A percentile compares a stretch with the other conserved stretches of the same genome.
phyloP scores from a whole-genome alignment of 2,329 filamentous ascomycete genomes.

The Trichoderma polysporum region DNA sequence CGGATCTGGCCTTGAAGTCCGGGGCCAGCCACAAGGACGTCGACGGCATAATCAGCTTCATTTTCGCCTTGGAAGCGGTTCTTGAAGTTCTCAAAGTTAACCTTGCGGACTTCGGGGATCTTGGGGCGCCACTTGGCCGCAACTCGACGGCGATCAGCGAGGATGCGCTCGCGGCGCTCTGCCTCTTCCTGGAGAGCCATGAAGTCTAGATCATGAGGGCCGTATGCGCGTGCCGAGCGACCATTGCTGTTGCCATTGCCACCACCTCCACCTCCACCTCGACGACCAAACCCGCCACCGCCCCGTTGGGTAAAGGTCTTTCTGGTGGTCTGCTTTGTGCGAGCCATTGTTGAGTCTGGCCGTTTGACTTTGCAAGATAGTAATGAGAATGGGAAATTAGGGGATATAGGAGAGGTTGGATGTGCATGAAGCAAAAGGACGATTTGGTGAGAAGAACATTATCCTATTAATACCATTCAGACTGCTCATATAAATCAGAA shows the following conservation, averaged over 20 bases:
- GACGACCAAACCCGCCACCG: background rate
- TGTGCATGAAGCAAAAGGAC: background rate
- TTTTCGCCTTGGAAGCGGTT: conserved; percentile 40
- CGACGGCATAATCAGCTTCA: conserved; percentile 40
- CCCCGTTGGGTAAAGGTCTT: background rate
- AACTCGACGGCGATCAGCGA: conserved; percentile 36
- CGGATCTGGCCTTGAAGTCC: conserved; percentile 40
- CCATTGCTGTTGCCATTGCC: background rate
- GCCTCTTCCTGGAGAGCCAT: conserved; percentile 37
- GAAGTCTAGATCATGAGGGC: conserved; percentile 32
- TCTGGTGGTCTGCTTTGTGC: conserved; percentile 12
- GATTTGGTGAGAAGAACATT: background rate
- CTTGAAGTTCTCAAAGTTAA: conserved; percentile 46
- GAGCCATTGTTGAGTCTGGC: conserved; percentile 8
- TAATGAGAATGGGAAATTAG: background rate
- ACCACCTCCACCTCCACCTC: background rate
- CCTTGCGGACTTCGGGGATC: conserved; percentile 41
- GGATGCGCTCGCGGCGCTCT: conserved; percentile 39
- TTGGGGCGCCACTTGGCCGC: conserved; percentile 42
- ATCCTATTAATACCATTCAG: background rate
- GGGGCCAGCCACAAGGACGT: conserved; percentile 39
- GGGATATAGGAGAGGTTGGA: background rate
- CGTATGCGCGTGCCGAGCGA: conserved; percentile 22
- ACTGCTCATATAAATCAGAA: background rate
- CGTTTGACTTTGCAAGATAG: background rate